Evolutionary conservation across 1,284 basidiomycete genomes (phyloP), one percentile per base, ranked within the genome.

Genomic region (Pseudozyma thailandica): DNA sequence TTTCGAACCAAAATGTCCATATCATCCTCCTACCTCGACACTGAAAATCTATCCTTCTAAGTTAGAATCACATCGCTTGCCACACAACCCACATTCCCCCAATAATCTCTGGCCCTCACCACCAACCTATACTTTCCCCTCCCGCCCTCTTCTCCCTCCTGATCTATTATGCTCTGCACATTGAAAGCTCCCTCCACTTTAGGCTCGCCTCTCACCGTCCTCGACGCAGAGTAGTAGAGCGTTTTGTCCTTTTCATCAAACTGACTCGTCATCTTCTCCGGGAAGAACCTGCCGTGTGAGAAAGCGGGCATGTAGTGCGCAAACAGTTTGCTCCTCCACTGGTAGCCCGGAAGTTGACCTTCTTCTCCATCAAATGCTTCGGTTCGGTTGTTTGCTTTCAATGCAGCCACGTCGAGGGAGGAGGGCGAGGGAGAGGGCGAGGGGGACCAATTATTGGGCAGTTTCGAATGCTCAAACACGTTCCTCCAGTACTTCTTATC

Each of bases 181-280:
- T 80, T 56, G 54, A 78, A 62, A 4, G 53, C 55, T 18, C 74
- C 78, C 1, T 28, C 30, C 10, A 75, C 16, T 27, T 68, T 65
- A 8, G 77, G 71, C 23, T 64, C 53, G n/a, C 78, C 78, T 16
- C 71, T 45, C 0, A 41, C 21, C 9, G 47, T 61, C 3, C 78
- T 57, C 4, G 66, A 59, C 2, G 70, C 64, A 12, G 73, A 58
- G 27, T 80, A 80, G 41, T 73, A 59, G 10, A 79, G 60, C 8
- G 45, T 27, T 6, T 63, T 59, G 15, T 48, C 69, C 61, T 79
- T 78, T 16, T 80, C 75, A 50, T 80, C 77, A 38, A 77, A 80
- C 50, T 78, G 77, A 28, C 69, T 68, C 31, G 56, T 64, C 53
- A 53, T 62, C 30, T 55, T 60, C 20, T 68, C 53, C 15, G 65